These are phyloP conservation scores for Neolentinus lepideus DNA, from an alignment of 1,284 basidiomycete species.

Conservation along the genomic window DNA sequence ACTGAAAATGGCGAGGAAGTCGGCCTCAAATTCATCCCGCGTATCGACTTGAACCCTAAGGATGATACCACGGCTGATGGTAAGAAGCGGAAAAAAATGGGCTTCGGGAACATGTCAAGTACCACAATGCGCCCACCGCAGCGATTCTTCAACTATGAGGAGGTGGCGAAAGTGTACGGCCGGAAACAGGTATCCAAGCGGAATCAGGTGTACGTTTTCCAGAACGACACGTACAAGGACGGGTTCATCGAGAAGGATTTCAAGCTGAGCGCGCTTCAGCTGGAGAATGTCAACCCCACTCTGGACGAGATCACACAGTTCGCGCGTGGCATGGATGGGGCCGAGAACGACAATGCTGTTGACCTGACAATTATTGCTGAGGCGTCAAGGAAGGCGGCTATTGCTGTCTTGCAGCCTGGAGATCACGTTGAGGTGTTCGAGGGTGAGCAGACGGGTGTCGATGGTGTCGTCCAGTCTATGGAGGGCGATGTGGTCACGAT, in stretches of 20 bases:
- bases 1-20: slow-evolving; percentile 93
- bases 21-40: slow-evolving; percentile 90
- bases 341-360: slow-evolving; percentile 53
- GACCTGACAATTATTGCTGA: slow-evolving; percentile 85
- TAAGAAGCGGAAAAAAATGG: slow-evolving; percentile 65
- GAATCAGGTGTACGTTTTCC: slow-evolving; percentile 76
- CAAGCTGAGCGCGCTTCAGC: slow-evolving; percentile 71
- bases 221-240: slow-evolving; percentile 89
- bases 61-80: slow-evolving; percentile 67
- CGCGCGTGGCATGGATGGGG: slow-evolving; percentile 61
- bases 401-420: slow-evolving; percentile 91
- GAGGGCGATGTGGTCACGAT: slow-evolving; percentile 85
- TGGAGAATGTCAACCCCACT: slow-evolving; percentile 92
- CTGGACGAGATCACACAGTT: slow-evolving; percentile 96
- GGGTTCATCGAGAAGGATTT: slow-evolving; percentile 98
- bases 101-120: slow-evolving; percentile 32
- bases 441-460: slow-evolving; percentile 91
- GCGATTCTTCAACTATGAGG: slow-evolving; percentile 91
- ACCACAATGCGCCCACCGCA: slow-evolving; percentile 77
- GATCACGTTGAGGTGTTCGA: slow-evolving; percentile 98
- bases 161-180: slow-evolving; percentile 85
- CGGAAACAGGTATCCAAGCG: slow-evolving; percentile 68
- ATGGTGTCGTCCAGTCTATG: slow-evolving; percentile 89
- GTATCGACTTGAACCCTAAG: slow-evolving; percentile 91
- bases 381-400: slow-evolving; percentile 80